phyloP scores from a whole-genome alignment of 2,329 filamentous ascomycete species.

The Atkinsonella hypoxylon region DNA sequence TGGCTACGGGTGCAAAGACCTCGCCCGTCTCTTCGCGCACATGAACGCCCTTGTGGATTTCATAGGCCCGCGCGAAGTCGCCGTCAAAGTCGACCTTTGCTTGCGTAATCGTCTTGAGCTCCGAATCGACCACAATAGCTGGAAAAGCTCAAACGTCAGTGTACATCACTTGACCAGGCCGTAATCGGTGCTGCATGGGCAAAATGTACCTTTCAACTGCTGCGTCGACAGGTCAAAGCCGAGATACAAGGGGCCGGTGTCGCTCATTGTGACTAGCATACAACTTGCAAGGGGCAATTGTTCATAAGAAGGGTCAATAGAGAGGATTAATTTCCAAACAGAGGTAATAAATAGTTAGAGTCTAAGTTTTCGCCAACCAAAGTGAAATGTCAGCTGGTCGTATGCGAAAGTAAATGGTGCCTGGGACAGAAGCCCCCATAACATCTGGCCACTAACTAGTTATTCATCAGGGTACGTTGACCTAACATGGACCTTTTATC shows the following conservation, averaged over 20 bases:
- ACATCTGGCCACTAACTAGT: too few relatives aligned
- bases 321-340: too few relatives aligned
- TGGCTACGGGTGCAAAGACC: constrained; percentile 82
- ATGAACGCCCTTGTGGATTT: constrained; percentile 77
- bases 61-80: constrained; percentile 62
- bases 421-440: too few relatives aligned
- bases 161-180: background rate
- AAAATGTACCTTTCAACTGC: constrained; percentile 81
- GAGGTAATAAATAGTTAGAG: too few relatives aligned
- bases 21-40: constrained; percentile 73
- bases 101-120: constrained; percentile 68
- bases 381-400: too few relatives aligned
- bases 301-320: too few relatives aligned
- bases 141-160: background rate
- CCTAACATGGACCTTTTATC: too few relatives aligned
- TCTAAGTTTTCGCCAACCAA: too few relatives aligned
- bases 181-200: background rate
- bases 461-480: too few relatives aligned
- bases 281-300: too few relatives aligned
- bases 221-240: constrained; percentile 96
- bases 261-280: background rate
- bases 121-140: constrained; percentile 76
- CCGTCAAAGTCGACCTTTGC: constrained; percentile 93
- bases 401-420: too few relatives aligned
- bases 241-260: constrained; percentile 58